These are phyloP conservation scores for Xylariomycetidae sp. DNA, from an alignment of 2,329 filamentous ascomycete species.

Conservation along the genomic window DNA sequence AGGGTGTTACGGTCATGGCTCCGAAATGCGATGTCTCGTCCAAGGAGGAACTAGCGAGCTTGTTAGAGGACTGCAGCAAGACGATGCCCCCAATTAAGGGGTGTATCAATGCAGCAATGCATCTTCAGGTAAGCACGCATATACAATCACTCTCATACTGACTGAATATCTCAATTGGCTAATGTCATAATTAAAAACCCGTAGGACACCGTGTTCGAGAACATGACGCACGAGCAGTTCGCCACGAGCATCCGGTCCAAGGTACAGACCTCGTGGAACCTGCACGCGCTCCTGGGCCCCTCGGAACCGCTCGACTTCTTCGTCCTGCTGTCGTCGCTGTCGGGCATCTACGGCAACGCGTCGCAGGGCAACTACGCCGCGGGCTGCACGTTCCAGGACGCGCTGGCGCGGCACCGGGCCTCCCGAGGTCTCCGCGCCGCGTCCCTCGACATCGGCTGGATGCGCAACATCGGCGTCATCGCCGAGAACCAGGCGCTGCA, in stretches of 20 bases:
- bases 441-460: slow-evolving; percentile 23
- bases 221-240: slow-evolving; percentile 22
- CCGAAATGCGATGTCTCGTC: slow-evolving; percentile 21
- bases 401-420: slow-evolving; percentile 17
- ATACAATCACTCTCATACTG: too few relatives aligned
- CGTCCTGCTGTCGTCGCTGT: slow-evolving; percentile 22
- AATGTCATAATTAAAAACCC: background rate
- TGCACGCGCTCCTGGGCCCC: slow-evolving; percentile 17
- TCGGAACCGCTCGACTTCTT: slow-evolving; percentile 21
- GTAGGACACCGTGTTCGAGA: slow-evolving; percentile 20
- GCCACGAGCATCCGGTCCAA: slow-evolving; percentile 19
- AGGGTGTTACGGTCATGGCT: slow-evolving; percentile 12
- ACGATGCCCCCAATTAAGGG: slow-evolving; percentile 32
- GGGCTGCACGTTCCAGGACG: slow-evolving; percentile 22
- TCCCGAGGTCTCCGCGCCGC: slow-evolving; percentile 14
- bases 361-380: slow-evolving; percentile 22
- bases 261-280: slow-evolving; percentile 15
- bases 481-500: slow-evolving; percentile 14
- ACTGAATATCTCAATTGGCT: background rate
- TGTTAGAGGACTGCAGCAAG: slow-evolving; percentile 10
- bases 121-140: slow-evolving; percentile 25
- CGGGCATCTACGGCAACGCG: slow-evolving; percentile 18
- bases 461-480: slow-evolving; percentile 22
- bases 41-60: slow-evolving; percentile 3
- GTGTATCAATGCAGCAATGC: slow-evolving; percentile 39